Evolutionary conservation across 1,139 yeast species (phyloP).

Genomic region (Geotrichum australiense): DNA sequence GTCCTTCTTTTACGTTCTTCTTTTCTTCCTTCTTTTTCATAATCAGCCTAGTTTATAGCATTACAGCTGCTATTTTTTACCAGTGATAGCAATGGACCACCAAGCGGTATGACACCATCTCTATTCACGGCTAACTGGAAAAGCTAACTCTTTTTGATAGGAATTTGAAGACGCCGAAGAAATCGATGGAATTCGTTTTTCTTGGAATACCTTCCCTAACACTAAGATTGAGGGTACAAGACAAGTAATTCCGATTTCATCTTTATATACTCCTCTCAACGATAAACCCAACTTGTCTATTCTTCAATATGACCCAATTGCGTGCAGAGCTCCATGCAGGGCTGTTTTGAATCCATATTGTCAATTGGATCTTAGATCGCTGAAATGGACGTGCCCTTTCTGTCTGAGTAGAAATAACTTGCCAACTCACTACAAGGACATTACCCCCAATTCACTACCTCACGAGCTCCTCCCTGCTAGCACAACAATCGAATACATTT

Average conservation of each 20-base stretch:
- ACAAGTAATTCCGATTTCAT: constrained; percentile 91
- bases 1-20: neutral
- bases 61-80: neutral
- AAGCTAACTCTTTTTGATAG: constrained; percentile 26
- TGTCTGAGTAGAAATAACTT: constrained; percentile 80
- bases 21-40: neutral
- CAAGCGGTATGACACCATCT: constrained; percentile 1
- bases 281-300: constrained; percentile 70
- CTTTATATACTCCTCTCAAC: constrained; percentile 87
- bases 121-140: neutral
- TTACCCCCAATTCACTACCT: constrained; percentile 78
- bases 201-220: constrained; percentile 89
- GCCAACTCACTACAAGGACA: constrained; percentile 84
- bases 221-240: constrained; percentile 87
- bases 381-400: constrained; percentile 84
- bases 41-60: neutral
- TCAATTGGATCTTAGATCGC: constrained; percentile 71
- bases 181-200: constrained; percentile 76
- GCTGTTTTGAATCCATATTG: constrained; percentile 81
- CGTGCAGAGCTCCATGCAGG: constrained; percentile 79
- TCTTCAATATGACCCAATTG: constrained; percentile 84
- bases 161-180: constrained; percentile 86
- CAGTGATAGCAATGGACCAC: constrained; percentile 3
- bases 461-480: constrained; percentile 70
- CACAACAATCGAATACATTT: constrained; percentile 87